phyloP scores from a whole-genome alignment of 2,329 filamentous ascomycete genomes.

The Botrytis sinoallii region DNA sequence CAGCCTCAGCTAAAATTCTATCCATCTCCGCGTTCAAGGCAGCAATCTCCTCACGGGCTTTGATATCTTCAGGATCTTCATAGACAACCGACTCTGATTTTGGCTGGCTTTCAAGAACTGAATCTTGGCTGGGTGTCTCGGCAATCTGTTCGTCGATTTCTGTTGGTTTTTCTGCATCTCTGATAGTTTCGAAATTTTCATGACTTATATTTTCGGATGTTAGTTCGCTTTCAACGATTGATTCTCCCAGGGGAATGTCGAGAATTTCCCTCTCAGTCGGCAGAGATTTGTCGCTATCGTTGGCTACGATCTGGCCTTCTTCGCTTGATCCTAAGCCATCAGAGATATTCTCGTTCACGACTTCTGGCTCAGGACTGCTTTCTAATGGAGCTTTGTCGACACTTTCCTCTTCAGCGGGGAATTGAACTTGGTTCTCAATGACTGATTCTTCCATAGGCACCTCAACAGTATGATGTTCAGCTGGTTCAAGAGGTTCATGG shows the following conservation, averaged over 20 bases:
- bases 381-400: accelerated
- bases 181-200: neutral
- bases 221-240: accelerated
- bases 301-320: neutral
- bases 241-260: neutral
- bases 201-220: neutral
- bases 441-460: neutral
- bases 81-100: neutral
- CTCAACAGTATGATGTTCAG: neutral
- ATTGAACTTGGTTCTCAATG: accelerated
- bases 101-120: neutral
- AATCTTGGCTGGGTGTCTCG: neutral
- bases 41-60: slow-evolving; percentile 1
- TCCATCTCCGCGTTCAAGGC: neutral
- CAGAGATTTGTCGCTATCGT: neutral
- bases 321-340: too few species aligned
- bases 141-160: neutral
- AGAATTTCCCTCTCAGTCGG: neutral
- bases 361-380: neutral
- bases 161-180: neutral
- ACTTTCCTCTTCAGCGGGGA: accelerated
- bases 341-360: neutral
- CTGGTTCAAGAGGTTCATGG: neutral
- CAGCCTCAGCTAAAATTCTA: neutral
- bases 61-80: slow-evolving; percentile 3